Evolutionary conservation across 202 grass and related monocot genomes (phyloP), one percentile per base, ranked within the genome.

Genomic region (Elaeis oleifera): DNA sequence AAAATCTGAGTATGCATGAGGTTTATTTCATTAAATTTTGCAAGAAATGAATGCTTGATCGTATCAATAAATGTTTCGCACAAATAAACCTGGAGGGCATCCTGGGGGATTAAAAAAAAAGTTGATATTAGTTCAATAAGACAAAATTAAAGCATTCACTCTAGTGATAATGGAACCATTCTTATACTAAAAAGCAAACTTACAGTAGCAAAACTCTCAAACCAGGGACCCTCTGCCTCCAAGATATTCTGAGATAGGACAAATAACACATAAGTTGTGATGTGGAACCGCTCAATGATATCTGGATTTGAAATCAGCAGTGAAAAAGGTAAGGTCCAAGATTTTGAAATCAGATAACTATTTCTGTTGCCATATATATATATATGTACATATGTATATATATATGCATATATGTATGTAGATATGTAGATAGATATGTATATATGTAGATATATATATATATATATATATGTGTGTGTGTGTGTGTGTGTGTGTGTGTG

Each of bases 11-110:
- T 99, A 99, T 65, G 85, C 85, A 67, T 77, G 56, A 16, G 88
- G 94, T 72, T 99, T 67, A 99, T 92, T 79, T 99, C 94, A 84
- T 99, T 99, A 70, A 99, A 92, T 72, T 97, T 97, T 66, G 84
- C 84, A 81, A 97, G 88, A 61, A 97, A 97, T 6, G 94, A 99
- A 80, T 99, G 94, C 63, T 99, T 99, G 56, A 99, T 92, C 60
- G 85, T 79, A 80, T 99, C 94, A 39, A 99, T 88, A 71, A 99
- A 49, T 66, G 92, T 81, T 82, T 99, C 94, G 53, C 94, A 99
- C 54, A 92, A 54, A 81, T 79, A 92, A 53, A 99, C 94, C 70
- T 81, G 74, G 13, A 75, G 74, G 3, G 84, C 88, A 86, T 99
- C 92, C 94, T 99, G 82, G 56, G 2, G 9, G 3, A 13, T 44